These are phyloP conservation scores for Mayamaea pseudoterrestris DNA, from an alignment of 108 stramenopile species.

Conservation along the genomic window DNA sequence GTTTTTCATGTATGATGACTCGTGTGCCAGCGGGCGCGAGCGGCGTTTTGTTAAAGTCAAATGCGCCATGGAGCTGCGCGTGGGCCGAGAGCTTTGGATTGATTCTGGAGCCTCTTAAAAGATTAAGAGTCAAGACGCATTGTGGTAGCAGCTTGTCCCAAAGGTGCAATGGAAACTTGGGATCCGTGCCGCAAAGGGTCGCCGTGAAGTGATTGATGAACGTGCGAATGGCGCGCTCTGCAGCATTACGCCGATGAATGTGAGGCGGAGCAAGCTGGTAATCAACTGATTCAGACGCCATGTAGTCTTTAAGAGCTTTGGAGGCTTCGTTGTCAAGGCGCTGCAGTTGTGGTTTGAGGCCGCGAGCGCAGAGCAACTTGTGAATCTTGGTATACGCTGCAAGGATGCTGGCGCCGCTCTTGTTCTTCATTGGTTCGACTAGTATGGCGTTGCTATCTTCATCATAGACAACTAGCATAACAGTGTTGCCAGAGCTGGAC, in stretches of 20 bases:
- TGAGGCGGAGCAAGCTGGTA: slow-evolving; percentile 27
- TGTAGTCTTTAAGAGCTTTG: slow-evolving; percentile 6
- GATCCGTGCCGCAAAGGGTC: slow-evolving; percentile 14
- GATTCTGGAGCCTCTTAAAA: slow-evolving; percentile 10
- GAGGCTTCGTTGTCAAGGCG: slow-evolving; percentile 16
- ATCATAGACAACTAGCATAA: slow-evolving; percentile 22
- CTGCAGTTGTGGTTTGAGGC: slow-evolving; percentile 3
- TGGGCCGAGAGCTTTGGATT: slow-evolving; percentile 9
- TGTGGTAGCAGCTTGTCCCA: slow-evolving; percentile 29
- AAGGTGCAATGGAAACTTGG: slow-evolving; percentile 16
- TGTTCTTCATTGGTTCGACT: slow-evolving; percentile 9
- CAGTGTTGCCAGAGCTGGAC: slow-evolving; percentile 23
- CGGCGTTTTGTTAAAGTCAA: slow-evolving; percentile 31
- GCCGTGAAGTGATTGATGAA: slow-evolving; percentile 39
- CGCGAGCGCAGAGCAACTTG: not conserved
- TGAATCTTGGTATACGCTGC: slow-evolving; percentile 1
- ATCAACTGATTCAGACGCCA: slow-evolving; percentile 4
- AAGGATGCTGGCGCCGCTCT: not conserved
- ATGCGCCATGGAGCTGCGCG: slow-evolving; percentile 5
- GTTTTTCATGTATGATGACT: slow-evolving; percentile 16
- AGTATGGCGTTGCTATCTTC: slow-evolving; percentile 28
- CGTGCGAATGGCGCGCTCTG: slow-evolving; percentile 36
- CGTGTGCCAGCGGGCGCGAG: slow-evolving; percentile 27
- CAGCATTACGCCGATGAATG: slow-evolving; percentile 22
- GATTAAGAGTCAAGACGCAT: slow-evolving; percentile 21